Percentiles rank a stretch among this genome's conserved stretches.
Evolutionary conservation across 768 basidiomycete species (phyloP).

Genomic region (Tulasnella sp.): DNA sequence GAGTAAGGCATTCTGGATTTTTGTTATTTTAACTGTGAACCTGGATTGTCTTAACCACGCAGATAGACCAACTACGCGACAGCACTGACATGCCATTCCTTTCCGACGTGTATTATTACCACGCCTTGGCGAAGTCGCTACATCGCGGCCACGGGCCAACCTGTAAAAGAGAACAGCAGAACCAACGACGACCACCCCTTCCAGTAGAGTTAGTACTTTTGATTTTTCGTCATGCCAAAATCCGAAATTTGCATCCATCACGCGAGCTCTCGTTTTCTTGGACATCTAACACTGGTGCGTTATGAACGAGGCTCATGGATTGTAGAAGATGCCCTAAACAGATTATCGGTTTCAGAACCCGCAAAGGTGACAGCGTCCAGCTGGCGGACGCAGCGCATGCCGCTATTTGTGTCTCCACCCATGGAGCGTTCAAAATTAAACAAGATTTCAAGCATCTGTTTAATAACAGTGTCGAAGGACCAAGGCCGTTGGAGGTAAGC

Average conservation of each 20-base stretch:
- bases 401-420: background rate
- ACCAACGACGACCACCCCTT: background rate
- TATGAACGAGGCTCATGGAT: background rate
- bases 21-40: background rate
- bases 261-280: background rate
- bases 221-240: background rate
- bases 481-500: constrained; percentile 27
- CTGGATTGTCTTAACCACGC: background rate
- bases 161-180: background rate
- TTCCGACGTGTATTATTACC: background rate
- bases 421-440: background rate
- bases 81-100: background rate
- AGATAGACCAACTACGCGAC: background rate
- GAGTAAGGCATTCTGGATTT: background rate
- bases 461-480: constrained; percentile 27
- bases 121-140: background rate
- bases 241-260: background rate
- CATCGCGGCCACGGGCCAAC: background rate
- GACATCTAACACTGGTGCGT: background rate
- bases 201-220: background rate
- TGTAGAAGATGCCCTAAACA: background rate
- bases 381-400: background rate
- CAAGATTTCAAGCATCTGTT: constrained; percentile 10
- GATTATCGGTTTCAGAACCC: background rate
- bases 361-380: background rate